Percentiles rank a stretch among this genome's conserved stretches.
These are phyloP conservation scores for Parietaria judaica DNA, from an alignment of 306 rosid species.

Conservation along the genomic window DNA sequence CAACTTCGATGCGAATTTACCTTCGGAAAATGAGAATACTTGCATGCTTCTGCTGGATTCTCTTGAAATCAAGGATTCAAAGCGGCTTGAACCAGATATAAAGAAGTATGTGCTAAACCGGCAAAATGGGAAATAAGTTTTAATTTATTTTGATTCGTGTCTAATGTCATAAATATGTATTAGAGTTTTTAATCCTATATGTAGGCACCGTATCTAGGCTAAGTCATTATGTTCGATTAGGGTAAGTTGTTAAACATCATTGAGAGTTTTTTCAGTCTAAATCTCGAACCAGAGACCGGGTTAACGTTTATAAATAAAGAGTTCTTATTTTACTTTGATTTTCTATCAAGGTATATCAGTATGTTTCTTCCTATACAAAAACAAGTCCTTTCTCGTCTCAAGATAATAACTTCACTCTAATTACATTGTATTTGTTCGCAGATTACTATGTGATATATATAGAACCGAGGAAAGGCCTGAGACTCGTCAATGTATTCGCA, in stretches of 20 bases:
- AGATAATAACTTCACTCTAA: constrained; percentile 1
- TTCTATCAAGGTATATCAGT: too few species aligned
- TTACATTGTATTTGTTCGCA: constrained; percentile 12
- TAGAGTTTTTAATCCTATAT: too few species aligned
- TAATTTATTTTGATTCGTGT: too few species aligned
- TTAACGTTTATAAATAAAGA: too few species aligned
- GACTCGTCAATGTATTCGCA: constrained; percentile 14
- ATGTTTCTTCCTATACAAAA: constrained; percentile 16
- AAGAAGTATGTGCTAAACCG: constrained; percentile 28
- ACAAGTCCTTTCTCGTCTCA: neutral
- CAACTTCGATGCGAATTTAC: constrained; percentile 50
- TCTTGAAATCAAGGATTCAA: constrained; percentile 49
- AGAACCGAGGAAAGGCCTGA: constrained; percentile 41
- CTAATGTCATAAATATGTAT: too few species aligned
- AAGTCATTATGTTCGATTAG: too few species aligned
- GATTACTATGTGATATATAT: constrained; percentile 63
- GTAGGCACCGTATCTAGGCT: too few species aligned
- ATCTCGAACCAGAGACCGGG: too few species aligned
- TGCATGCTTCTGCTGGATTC: constrained; percentile 85
- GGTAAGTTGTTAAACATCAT: too few species aligned
- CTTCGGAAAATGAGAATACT: constrained; percentile 32
- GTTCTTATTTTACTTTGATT: too few species aligned
- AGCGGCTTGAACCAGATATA: constrained; percentile 62
- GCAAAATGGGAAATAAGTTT: too few species aligned
- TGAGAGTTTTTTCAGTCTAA: too few species aligned